Percentiles rank a stretch among this genome's conserved stretches.
phyloP scores from a whole-genome alignment of 2,329 filamentous ascomycete genomes.

The Claviceps maximensis region DNA sequence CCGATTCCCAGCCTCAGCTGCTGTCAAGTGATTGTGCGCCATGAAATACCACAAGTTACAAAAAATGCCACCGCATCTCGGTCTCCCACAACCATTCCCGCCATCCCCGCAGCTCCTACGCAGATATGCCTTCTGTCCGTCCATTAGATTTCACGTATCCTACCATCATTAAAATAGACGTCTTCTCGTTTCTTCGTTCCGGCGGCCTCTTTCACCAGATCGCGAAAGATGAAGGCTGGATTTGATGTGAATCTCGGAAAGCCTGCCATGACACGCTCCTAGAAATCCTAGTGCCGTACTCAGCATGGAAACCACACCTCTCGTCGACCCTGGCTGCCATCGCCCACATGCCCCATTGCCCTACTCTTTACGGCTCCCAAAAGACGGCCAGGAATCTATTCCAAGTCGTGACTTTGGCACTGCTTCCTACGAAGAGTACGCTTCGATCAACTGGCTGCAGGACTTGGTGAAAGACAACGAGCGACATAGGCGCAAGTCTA shows the following conservation, averaged over 20 bases:
- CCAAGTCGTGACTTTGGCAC: neutral
- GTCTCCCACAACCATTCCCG: no score
- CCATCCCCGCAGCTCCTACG: no score
- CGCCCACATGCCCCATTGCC: neutral
- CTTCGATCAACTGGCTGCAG: conserved; percentile 49
- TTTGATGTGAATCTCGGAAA: no score
- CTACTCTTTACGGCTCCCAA: neutral
- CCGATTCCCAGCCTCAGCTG: no score
- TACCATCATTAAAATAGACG: no score
- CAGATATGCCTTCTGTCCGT: no score
- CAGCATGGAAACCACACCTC: conserved; percentile 1
- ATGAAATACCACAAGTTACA: no score
- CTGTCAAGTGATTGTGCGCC: no score
- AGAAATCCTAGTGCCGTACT: neutral
- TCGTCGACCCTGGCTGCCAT: neutral
- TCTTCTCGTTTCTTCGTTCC: no score
- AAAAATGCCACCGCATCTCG: no score
- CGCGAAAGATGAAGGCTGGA: neutral
- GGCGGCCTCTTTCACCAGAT: neutral
- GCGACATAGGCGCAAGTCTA: conserved; percentile 19
- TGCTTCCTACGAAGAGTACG: conserved; percentile 47
- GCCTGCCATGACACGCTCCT: neutral
- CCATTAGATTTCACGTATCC: no score
- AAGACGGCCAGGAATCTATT: neutral
- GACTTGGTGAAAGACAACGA: conserved; percentile 46